phyloP scores from a whole-genome alignment of 2,329 filamentous ascomycete genomes.

The Fusarium lyarnte region DNA sequence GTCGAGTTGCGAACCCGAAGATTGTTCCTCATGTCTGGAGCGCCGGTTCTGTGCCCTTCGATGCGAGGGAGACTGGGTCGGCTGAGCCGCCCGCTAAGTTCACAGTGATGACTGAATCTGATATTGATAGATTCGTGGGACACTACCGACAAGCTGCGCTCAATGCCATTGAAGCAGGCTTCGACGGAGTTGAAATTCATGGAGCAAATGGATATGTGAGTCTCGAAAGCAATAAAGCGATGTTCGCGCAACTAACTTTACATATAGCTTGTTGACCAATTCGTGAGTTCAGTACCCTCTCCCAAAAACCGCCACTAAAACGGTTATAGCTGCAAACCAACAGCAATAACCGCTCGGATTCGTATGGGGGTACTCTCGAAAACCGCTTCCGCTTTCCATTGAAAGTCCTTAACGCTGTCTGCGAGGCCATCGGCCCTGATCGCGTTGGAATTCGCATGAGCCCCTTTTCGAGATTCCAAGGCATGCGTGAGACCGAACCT shows the following conservation, averaged over 20 bases:
- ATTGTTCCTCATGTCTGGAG: constrained; percentile 32
- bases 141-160: constrained; percentile 65
- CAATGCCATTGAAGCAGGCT: constrained; percentile 70
- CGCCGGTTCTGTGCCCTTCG: constrained; percentile 27
- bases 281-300: constrained; percentile 49
- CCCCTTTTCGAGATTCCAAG: constrained; percentile 70
- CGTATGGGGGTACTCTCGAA: constrained; percentile 63
- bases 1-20: constrained; percentile 35
- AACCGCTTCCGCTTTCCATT: constrained; percentile 62
- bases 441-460: constrained; percentile 66
- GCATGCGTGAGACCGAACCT: constrained; percentile 71
- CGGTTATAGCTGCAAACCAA: constrained; percentile 49
- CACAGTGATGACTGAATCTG: constrained; percentile 68
- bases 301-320: neutral
- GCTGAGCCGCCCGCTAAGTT: constrained; percentile 25
- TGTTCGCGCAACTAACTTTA: neutral
- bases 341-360: constrained; percentile 61
- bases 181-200: constrained; percentile 74
- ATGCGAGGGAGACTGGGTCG: constrained; percentile 3
- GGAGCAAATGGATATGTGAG: constrained; percentile 68
- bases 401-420: constrained; percentile 58
- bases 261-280: constrained; percentile 61
- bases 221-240: neutral
- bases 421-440: constrained; percentile 60
- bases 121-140: constrained; percentile 70